These are phyloP conservation scores for Venturia oleaginea DNA, from an alignment of 2,329 filamentous ascomycete genomes.

Conservation along the genomic window DNA sequence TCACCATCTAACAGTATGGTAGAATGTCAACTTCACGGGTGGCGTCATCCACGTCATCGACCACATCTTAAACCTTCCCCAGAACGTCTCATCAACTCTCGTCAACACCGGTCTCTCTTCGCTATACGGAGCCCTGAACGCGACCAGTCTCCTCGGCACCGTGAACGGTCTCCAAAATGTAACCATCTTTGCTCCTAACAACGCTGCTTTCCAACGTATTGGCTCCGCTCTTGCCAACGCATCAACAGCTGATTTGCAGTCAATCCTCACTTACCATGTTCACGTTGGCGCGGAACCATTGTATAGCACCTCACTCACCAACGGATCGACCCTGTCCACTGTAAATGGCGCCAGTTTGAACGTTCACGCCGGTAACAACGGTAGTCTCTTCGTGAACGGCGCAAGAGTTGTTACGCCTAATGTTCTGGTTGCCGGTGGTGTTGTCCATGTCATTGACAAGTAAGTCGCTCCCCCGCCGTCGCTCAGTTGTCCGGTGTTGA, in stretches of 20 bases:
- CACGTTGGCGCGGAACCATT: conserved; percentile 38
- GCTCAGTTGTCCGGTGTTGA: conserved; percentile 20
- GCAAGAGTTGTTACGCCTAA: conserved; percentile 34
- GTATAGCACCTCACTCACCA: conserved; percentile 41
- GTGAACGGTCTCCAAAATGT: conserved; percentile 11
- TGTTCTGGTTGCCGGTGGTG: conserved; percentile 36
- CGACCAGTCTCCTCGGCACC: conserved; percentile 3
- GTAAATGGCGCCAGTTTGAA: conserved; percentile 31
- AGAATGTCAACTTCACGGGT: conserved; percentile 36
- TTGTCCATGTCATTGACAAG: conserved; percentile 41
- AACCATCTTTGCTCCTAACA: conserved; percentile 14
- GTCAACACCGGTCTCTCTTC: conserved; percentile 7
- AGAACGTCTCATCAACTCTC: background rate
- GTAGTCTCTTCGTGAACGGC: conserved; percentile 35
- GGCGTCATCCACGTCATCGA: conserved; percentile 41
- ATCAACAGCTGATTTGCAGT: conserved; percentile 35
- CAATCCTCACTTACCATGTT: conserved; percentile 52
- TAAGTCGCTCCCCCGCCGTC: conserved; percentile 24
- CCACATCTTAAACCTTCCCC: conserved; percentile 33
- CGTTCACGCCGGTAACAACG: conserved; percentile 27
- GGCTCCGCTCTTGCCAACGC: conserved; percentile 29
- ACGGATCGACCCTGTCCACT: conserved; percentile 32
- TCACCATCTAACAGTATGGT: background rate
- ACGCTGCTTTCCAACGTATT: conserved; percentile 11
- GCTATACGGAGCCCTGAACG: conserved; percentile 8